A percentile compares a stretch with the other conserved stretches of the same genome.
These are phyloP conservation scores for Suillus decipiens DNA, from an alignment of 768 basidiomycete genomes.

Conservation along the genomic window DNA sequence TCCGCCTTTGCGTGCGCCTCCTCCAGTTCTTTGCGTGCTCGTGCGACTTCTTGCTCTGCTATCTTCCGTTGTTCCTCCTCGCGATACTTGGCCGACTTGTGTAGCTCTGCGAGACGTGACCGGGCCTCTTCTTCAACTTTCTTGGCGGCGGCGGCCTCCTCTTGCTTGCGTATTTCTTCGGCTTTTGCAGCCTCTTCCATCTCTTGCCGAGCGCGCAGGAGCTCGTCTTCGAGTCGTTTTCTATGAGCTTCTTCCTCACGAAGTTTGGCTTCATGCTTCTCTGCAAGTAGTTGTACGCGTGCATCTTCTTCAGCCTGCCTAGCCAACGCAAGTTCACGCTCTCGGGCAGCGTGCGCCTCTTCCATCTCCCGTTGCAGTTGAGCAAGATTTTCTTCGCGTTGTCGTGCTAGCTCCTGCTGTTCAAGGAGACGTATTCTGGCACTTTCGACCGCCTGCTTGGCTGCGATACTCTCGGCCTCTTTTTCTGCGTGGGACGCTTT, in stretches of 20 bases:
- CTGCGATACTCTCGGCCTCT: constrained; percentile 25
- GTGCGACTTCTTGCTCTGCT: constrained; percentile 30
- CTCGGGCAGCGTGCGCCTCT: constrained; percentile 29
- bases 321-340: constrained; percentile 20
- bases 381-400: constrained; percentile 30
- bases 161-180: constrained; percentile 22
- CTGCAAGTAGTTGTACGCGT: constrained; percentile 27
- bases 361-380: constrained; percentile 26
- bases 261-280: constrained; percentile 29
- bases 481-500: constrained; percentile 27
- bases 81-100: constrained; percentile 22
- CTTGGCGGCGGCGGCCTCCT: constrained; percentile 23
- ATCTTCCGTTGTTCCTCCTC: constrained; percentile 27
- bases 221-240: constrained; percentile 26
- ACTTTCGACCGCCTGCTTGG: constrained; percentile 28
- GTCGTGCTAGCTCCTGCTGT: constrained; percentile 22
- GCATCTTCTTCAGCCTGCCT: constrained; percentile 25
- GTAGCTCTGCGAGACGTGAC: constrained; percentile 29
- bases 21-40: constrained; percentile 26
- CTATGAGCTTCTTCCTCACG: constrained; percentile 33
- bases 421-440: constrained; percentile 27
- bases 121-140: constrained; percentile 21
- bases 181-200: constrained; percentile 18
- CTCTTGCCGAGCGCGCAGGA: constrained; percentile 23
- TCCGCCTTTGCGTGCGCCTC: constrained; percentile 25